A percentile compares a stretch with the other conserved stretches of the same genome.
Conservation (phyloP, 2,329 filamentous ascomycete species). For the Sclerotinia borealis region DNA sequence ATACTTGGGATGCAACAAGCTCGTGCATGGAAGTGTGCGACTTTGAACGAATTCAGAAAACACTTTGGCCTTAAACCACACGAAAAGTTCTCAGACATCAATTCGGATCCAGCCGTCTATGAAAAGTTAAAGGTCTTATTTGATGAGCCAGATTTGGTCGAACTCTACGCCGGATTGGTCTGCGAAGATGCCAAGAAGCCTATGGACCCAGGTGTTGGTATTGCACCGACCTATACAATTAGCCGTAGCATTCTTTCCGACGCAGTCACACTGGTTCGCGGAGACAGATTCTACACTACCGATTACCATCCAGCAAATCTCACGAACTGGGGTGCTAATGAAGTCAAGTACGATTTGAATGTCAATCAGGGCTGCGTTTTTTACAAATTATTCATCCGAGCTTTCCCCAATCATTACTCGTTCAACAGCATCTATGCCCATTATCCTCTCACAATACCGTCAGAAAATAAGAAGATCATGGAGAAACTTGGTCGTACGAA, state of each 20-base stretch:
- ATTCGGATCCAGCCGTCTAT: constrained; percentile 65
- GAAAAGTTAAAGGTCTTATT: constrained; percentile 60
- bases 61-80: constrained; percentile 73
- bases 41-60: constrained; percentile 75
- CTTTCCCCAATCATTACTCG: constrained; percentile 73
- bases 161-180: constrained; percentile 62
- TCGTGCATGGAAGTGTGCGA: constrained; percentile 65
- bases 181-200: constrained; percentile 47
- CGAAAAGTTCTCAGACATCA: constrained; percentile 74
- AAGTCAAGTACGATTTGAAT: constrained; percentile 57
- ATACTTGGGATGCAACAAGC: constrained; percentile 73
- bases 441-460: constrained; percentile 52
- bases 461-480: constrained; percentile 65
- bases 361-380: constrained; percentile 64
- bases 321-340: constrained; percentile 77
- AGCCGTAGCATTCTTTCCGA: constrained; percentile 51
- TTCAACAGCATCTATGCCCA: constrained; percentile 78
- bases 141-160: constrained; percentile 52
- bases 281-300: constrained; percentile 48
- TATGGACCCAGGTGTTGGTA: constrained; percentile 44
- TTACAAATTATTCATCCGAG: constrained; percentile 73
- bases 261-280: constrained; percentile 51
- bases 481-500: constrained; percentile 45
- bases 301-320: constrained; percentile 52
- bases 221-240: constrained; percentile 45